Base-by-base conservation (phyloP, 2,329 filamentous ascomycete species). In the Fusarium penzigii region DNA sequence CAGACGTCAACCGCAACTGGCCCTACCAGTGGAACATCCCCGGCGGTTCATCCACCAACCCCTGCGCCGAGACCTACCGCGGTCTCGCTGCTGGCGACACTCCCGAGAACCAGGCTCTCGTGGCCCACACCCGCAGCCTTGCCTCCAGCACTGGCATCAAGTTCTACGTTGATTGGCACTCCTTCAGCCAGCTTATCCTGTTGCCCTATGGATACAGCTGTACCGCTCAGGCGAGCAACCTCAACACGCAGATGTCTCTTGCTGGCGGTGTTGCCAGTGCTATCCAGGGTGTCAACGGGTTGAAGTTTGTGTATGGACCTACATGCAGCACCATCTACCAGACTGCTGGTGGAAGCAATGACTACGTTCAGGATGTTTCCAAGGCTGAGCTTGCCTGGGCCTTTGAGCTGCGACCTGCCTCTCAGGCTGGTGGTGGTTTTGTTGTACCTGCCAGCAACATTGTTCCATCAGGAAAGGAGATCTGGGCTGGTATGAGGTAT, bases 81-180 rank as follows among this genome's bases (percentile, higher is more conserved):
- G 80, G 80, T 14, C 32, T 57, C 5, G 57, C 68, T 6, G 67
- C 72, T 0, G 75, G 75, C 14, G 76, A 81, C 50, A 74, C 56
- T 1, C 76, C 79, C 6, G 83, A 85, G 69, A 82, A 73, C 57
- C 70, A 72, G 52, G 77, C 70, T 0, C 70, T 87, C 9, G 74
- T 68, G 6, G 61, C 59, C 39, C 58, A 66, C 44, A 58, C 59
- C 17, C 65, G 69, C 49, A 69, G 71, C 52, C 54, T 62, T 9
- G 49, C 58, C 3, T 74, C 80, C 54, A 49, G 17, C 29, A 53
- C 49, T 1, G 80, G 82, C 1, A 71, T 87, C 39, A 79, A 82
- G 61, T 73, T 86, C 3, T 88, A 81, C 68, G 80, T 88, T 57
- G 85, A 88, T 68, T 83, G 81, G 65, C 85, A 88, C 70, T 78